These are phyloP conservation scores for Colletotrichum sp. DNA, from an alignment of 2,329 filamentous ascomycete genomes.

Conservation along the genomic window DNA sequence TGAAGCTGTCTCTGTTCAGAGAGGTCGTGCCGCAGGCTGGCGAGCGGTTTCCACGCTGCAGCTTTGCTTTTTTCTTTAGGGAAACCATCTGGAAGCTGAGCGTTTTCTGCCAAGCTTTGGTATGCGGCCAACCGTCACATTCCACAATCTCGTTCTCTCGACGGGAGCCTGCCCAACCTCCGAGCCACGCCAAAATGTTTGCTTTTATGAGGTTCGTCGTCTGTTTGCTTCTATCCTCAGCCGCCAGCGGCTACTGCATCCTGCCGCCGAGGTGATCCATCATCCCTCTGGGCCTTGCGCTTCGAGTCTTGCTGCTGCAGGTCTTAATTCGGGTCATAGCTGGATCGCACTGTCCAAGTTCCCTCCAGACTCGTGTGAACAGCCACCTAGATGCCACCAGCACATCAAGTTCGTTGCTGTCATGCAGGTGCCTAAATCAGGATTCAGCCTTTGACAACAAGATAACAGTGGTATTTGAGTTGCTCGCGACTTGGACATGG, in stretches of 20 bases:
- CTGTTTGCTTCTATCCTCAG: constrained; percentile 3
- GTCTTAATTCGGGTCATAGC: background rate
- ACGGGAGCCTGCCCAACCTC: background rate
- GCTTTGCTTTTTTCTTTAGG: background rate
- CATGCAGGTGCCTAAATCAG: background rate
- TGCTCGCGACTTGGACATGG: background rate
- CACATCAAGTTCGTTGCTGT: background rate
- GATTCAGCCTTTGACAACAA: background rate
- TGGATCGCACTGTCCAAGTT: background rate
- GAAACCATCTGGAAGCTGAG: background rate
- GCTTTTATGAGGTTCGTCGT: background rate
- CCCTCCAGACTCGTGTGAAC: background rate
- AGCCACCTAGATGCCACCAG: background rate
- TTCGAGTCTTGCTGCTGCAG: background rate
- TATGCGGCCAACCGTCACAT: background rate
- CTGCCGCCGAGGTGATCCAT: background rate
- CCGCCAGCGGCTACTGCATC: background rate
- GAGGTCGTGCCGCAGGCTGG: background rate
- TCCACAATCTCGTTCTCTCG: background rate
- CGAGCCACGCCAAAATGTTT: background rate
- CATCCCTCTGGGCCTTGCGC: background rate
- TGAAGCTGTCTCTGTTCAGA: background rate
- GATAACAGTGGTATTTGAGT: background rate
- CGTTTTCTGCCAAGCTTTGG: background rate
- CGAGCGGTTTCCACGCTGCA: background rate